Base-by-base conservation (phyloP, 148 eudicot species). In the Hydrangea macrophylla region DNA sequence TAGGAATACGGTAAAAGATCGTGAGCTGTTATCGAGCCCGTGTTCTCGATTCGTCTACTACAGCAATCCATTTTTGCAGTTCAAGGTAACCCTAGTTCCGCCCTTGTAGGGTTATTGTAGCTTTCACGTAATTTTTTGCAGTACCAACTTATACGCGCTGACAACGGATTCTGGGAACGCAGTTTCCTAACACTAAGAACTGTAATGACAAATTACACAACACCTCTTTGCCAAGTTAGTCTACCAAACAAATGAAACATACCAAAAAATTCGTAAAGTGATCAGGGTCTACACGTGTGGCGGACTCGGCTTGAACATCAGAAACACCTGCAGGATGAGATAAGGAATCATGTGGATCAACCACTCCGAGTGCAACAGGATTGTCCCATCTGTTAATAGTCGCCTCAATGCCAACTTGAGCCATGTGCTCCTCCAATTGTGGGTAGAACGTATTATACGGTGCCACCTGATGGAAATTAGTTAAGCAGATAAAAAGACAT, bases 241-340 rank as follows among this genome's bases (percentile, higher is more conserved):
- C 45, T 11, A 1, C 40, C 32, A 65, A 48, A 17, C 25, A 18
- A 32, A 33, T 56, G 73, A 37, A 53, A 70, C 81, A 60, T 85
- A 91, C 99, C 89, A 89, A 78, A 75, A 95, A 95, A 67, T 82
- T 89, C 42, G 99, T 91, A 73, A 87, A 89, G 70, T 83, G 92
- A 78, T 95, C 97, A 62, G 93, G 96, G 69, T 91, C 99, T 27
- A 95, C 18, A 51, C 74, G 75, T n/a, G 86, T 76, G 62, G 99
- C 99, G 58, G 97, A 82, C 84, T 91, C 99, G 27, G 99, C 82
- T 79, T 91, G 99, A 63, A 73, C 91, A 84, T 95, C 99, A 70
- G 97, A 89, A 9, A 87, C 81, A 64, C 99, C 99, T 6, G 93
- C 92, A 61, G 97, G 96, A 78, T 95, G 97, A 44, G 99, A 95